These are phyloP conservation scores for Striga hermonthica DNA, from an alignment of 305 asterid species.

Conservation along the genomic window DNA sequence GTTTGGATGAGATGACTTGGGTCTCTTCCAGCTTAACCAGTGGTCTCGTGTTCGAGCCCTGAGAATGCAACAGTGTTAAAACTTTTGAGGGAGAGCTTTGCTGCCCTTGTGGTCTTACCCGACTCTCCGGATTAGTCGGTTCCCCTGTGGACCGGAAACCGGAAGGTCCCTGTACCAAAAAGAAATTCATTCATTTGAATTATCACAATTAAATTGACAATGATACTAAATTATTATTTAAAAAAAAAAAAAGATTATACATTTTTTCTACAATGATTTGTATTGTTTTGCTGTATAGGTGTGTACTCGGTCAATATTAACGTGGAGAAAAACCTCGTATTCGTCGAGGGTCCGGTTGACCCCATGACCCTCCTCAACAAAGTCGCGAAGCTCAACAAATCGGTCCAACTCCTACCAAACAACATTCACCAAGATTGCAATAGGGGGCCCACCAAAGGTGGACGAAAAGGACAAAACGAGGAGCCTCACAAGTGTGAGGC, in stretches of 20 bases:
- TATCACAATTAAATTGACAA: neutral
- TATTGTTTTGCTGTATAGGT: slow-evolving; percentile 29
- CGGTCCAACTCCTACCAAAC: slow-evolving; percentile 33
- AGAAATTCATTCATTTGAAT: neutral
- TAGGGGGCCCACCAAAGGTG: neutral
- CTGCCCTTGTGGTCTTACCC: too few species aligned
- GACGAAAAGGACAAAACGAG: slow-evolving; percentile 20
- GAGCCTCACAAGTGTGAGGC: slow-evolving; percentile 36
- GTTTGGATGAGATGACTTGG: too few species aligned
- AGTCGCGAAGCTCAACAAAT: slow-evolving; percentile 34
- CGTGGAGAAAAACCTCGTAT: slow-evolving; percentile 31
- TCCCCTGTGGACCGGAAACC: too few species aligned
- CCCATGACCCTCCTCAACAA: slow-evolving; percentile 29
- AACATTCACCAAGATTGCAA: slow-evolving; percentile 9
- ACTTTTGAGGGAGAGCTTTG: too few species aligned
- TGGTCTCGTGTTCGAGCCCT: too few species aligned
- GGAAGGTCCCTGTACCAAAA: too few species aligned
- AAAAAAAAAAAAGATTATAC: neutral
- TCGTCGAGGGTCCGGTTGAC: slow-evolving; percentile 37
- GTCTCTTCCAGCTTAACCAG: too few species aligned
- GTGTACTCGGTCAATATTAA: slow-evolving; percentile 34
- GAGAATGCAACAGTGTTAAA: too few species aligned
- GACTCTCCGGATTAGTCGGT: too few species aligned
- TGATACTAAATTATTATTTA: too few species aligned
- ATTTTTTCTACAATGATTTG: neutral